Evolutionary conservation across 768 basidiomycete genomes (phyloP).

Genomic region (Mycena haematopus): DNA sequence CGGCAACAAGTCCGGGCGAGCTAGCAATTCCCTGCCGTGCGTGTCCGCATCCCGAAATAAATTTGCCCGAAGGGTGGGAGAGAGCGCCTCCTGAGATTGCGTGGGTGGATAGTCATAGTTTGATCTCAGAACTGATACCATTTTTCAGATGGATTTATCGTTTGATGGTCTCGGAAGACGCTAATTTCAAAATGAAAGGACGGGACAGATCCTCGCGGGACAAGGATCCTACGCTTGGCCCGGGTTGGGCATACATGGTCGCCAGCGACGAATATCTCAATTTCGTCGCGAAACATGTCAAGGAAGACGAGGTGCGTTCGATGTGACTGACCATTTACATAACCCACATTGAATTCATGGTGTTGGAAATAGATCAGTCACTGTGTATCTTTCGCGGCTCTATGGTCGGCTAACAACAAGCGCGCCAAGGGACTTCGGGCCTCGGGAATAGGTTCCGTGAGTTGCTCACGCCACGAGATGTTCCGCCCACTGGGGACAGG

Average conservation of each 20-base stretch:
- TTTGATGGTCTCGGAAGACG: conserved; percentile 23
- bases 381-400: background rate
- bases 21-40: conserved; percentile 17
- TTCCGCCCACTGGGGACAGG: background rate
- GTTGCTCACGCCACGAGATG: background rate
- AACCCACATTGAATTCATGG: background rate
- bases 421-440: background rate
- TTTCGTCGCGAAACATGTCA: background rate
- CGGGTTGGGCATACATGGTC: conserved; percentile 3
- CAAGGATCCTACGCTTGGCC: conserved; percentile 24
- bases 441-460: background rate
- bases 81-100: background rate
- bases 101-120: background rate
- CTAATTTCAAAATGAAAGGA: conserved; percentile 29
- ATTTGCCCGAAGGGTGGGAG: conserved; percentile 7
- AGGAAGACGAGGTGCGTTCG: conserved; percentile 10
- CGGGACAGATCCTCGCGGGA: conserved; percentile 7
- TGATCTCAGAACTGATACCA: background rate
- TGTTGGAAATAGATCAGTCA: background rate
- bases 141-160: conserved; percentile 22
- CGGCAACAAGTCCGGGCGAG: conserved; percentile 1
- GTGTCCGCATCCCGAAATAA: conserved; percentile 5
- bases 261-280: conserved; percentile 15
- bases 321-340: background rate
- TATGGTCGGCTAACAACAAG: background rate